Percentiles rank a stretch among this genome's conserved stretches.
phyloP scores from a whole-genome alignment of 306 rosid species.

The Quercus ilex region DNA sequence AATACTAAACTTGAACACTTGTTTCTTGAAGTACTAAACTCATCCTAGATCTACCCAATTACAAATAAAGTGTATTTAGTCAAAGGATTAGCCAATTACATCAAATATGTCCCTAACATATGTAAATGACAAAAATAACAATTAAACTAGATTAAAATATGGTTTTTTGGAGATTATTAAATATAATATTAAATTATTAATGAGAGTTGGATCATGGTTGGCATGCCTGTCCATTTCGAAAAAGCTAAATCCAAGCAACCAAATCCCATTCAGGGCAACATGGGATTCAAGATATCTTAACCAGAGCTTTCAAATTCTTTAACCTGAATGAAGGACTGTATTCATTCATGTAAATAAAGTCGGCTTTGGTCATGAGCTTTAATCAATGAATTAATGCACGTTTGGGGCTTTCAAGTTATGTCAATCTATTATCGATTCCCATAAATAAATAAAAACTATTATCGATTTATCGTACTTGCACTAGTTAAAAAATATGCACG shows the following conservation, averaged over 20 bases:
- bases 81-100: too few species aligned
- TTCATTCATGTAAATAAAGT: constrained; percentile 23
- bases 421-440: background rate
- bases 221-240: constrained; percentile 68
- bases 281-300: constrained; percentile 65
- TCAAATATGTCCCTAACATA: background rate
- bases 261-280: constrained; percentile 67
- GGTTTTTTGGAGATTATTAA: background rate
- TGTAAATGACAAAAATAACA: constrained; percentile 1
- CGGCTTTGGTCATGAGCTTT: constrained; percentile 23
- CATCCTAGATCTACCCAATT: too few species aligned
- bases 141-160: background rate
- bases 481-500: background rate
- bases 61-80: too few species aligned
- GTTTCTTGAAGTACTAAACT: too few species aligned
- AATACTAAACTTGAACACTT: too few species aligned
- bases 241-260: constrained; percentile 57
- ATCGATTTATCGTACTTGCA: constrained; percentile 9
- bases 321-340: constrained; percentile 32
- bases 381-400: constrained; percentile 42
- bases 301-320: constrained; percentile 35
- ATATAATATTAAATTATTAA: background rate
- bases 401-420: constrained; percentile 21
- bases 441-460: too few species aligned
- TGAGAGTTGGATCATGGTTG: constrained; percentile 59